Conservation (phyloP, 352 stramenopile species). For the Phytopythium montanum region DNA sequence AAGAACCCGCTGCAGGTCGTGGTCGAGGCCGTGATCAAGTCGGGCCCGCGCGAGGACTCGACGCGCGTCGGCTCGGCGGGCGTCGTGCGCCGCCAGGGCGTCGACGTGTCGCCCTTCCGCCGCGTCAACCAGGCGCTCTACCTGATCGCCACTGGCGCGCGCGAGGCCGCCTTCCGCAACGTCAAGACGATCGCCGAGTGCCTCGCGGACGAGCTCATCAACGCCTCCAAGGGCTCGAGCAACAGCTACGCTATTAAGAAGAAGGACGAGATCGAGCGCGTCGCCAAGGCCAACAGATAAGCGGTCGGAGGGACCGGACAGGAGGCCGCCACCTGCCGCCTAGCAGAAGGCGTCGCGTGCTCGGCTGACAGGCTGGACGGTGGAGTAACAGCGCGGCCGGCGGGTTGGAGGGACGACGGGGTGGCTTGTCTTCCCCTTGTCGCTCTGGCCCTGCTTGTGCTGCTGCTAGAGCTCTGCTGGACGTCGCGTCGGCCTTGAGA, state of each 20-base stretch:
- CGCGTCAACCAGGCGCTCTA: constrained; percentile 99
- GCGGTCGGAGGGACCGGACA: constrained; percentile 8
- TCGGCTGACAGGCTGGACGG: background rate
- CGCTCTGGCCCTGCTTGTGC: background rate
- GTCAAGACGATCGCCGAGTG: constrained; percentile 99
- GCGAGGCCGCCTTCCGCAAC: constrained; percentile 99
- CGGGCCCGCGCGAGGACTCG: constrained; percentile 98
- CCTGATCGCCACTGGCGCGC: constrained; percentile 96
- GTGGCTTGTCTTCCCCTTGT: constrained; percentile 1
- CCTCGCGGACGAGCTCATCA: constrained; percentile 99
- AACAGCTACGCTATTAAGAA: constrained; percentile 99
- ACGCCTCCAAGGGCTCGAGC: constrained; percentile 98
- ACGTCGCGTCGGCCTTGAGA: background rate
- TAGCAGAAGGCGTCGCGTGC: background rate
- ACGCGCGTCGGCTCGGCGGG: constrained; percentile 98
- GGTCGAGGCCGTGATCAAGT: constrained; percentile 90
- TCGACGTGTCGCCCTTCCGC: constrained; percentile 99
- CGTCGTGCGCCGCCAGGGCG: constrained; percentile 99
- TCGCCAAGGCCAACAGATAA: constrained; percentile 99
- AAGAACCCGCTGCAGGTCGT: constrained; percentile 99
- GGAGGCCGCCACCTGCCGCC: background rate
- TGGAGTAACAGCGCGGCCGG: constrained; percentile 3
- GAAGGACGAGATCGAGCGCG: constrained; percentile 99
- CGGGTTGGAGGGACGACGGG: background rate
- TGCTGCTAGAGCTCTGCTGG: background rate